Conservation (phyloP, 2,329 filamentous ascomycete genomes). For the Blumeria graminis region DNA sequence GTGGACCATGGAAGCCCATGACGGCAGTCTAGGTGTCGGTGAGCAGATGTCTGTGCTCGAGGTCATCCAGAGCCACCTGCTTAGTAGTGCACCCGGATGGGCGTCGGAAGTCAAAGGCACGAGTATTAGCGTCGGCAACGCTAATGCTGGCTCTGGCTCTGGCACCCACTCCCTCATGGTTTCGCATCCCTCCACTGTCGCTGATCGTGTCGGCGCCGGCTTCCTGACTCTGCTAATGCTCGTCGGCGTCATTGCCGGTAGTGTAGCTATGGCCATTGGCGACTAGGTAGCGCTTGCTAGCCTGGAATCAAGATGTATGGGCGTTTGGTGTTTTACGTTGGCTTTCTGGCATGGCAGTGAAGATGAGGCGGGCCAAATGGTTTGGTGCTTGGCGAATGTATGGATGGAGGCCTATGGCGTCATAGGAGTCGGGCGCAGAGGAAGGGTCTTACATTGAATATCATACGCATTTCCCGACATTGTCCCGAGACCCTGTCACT, state of each 20-base stretch:
- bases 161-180: background rate
- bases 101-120: slow-evolving; percentile 25
- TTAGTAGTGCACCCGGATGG: slow-evolving; percentile 20
- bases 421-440: too few relatives aligned
- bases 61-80: slow-evolving; percentile 29
- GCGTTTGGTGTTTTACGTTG: too few relatives aligned
- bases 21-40: slow-evolving; percentile 23
- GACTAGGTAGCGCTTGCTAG: background rate
- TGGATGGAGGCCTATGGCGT: too few relatives aligned
- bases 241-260: slow-evolving; percentile 21
- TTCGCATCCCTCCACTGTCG: slow-evolving; percentile 18
- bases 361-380: too few relatives aligned
- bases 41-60: slow-evolving; percentile 35
- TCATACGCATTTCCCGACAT: too few relatives aligned
- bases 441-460: too few relatives aligned
- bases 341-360: too few relatives aligned
- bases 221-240: slow-evolving; percentile 35
- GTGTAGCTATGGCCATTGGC: background rate
- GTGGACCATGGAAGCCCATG: slow-evolving; percentile 26
- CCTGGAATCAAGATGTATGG: too few relatives aligned
- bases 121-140: slow-evolving; percentile 26
- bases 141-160: slow-evolving; percentile 1
- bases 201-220: slow-evolving; percentile 43
- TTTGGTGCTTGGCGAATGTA: too few relatives aligned
- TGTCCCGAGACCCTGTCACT: too few relatives aligned